Evolutionary conservation across 345 rosid species (phyloP), one percentile per base, ranked within the genome.

Genomic region (Ailanthus altissimus): DNA sequence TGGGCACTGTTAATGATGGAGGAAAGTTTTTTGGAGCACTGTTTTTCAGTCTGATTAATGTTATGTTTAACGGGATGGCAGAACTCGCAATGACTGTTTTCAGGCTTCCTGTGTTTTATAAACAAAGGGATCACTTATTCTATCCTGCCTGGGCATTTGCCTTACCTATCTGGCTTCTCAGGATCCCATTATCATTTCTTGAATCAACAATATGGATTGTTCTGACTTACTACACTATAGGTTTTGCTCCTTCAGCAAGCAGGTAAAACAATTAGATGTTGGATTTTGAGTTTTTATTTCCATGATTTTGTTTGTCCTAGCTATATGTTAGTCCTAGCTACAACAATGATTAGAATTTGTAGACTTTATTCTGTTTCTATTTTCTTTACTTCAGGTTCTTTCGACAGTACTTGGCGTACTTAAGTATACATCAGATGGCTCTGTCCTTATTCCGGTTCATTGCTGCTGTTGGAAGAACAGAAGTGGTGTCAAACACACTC

Each of bases 391-490:
- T 45, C 63, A 94, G 98, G 90, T 91, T 94, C 74, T 91, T 94
- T 81, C 79, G 83, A 42, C 98, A 92, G 79, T 85, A 90, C 76
- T 75, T 94, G 72, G 92, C 97, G 9, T 89, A 85, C 85, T 83
- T 92, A 63, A 82, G 87, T 66, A 80, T 92, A 72, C 97, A 94
- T 70, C 97, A 94, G 86, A 92, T 90, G 97, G 94, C 98, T 43
- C 81, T 94, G 60, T 79, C 93, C n/a, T 91, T 94, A 79, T 94
- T 92, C 80, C 88, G 98, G 75, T 94, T 92, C 84, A 84, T 90
- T 81, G 98, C 91, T 79, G 97, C 97, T 5, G 36, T 94, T 42
- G 98, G 97, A 80, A 88, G 98, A 83, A 89, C 95, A 70, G 85
- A 81, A 77, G 94, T 94, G 12, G 81, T 91, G 15, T 80, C 98